phyloP scores from a whole-genome alignment of 2,329 filamentous ascomycete species.

The Fusarium pseudonygamai region DNA sequence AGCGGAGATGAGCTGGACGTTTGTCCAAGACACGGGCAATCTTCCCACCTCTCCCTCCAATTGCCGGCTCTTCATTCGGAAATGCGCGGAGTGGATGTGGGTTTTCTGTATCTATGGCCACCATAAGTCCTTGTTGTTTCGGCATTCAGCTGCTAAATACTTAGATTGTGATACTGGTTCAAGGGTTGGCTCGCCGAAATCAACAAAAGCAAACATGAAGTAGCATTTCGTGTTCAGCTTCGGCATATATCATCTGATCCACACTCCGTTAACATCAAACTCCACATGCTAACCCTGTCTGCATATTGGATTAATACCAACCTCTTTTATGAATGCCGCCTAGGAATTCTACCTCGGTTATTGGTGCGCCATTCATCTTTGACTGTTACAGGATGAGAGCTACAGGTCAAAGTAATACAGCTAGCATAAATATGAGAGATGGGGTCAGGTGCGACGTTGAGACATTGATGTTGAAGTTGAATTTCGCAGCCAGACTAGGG shows the following conservation, averaged over 20 bases:
- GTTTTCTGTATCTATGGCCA: background rate
- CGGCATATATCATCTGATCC: slow-evolving; percentile 7
- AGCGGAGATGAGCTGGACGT: slow-evolving; percentile 21
- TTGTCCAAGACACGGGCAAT: background rate
- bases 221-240: slow-evolving; percentile 2
- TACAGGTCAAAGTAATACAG: background rate
- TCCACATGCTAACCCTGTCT: slow-evolving; percentile 5
- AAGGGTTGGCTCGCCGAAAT: background rate
- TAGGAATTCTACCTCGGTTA: background rate
- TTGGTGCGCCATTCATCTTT: background rate
- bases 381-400: background rate
- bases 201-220: slow-evolving; percentile 9
- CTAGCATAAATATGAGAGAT: background rate
- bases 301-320: slow-evolving; percentile 23
- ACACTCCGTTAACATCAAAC: slow-evolving; percentile 6
- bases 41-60: background rate
- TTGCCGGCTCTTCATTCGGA: slow-evolving; percentile 19
- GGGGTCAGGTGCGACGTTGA: background rate
- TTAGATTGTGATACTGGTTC: background rate
- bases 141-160: background rate
- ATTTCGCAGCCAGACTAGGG: background rate
- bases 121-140: background rate
- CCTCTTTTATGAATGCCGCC: background rate
- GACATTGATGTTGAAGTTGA: background rate
- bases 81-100: background rate